These are phyloP conservation scores for Aspergillus ibericus DNA, from an alignment of 2,329 filamentous ascomycete species.

Conservation along the genomic window DNA sequence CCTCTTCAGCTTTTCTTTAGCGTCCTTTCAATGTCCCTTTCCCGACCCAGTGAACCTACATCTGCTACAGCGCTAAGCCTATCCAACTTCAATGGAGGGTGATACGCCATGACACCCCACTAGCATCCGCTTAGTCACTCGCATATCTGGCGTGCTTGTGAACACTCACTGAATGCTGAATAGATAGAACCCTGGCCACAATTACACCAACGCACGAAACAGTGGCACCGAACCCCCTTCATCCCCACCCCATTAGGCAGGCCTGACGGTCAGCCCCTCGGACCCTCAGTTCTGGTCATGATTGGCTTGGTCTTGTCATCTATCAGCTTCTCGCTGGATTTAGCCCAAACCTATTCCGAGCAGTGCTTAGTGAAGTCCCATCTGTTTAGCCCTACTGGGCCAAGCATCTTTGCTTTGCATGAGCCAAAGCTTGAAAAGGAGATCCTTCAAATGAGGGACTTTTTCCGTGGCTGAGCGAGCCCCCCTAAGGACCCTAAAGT, in stretches of 20 bases:
- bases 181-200: no score
- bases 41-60: no score
- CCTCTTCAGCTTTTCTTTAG: no score
- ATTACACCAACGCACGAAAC: no score
- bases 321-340: neutral
- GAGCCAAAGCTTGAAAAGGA: neutral
- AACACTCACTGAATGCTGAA: no score
- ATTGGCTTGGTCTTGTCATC: neutral
- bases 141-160: no score
- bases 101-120: no score
- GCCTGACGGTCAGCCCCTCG: neutral
- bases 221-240: neutral
- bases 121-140: no score
- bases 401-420: neutral
- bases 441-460: neutral
- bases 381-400: neutral
- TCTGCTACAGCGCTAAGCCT: no score
- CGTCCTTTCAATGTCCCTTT: no score
- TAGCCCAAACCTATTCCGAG: neutral
- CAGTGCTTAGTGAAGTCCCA: neutral
- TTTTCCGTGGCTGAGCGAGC: neutral
- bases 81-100: no score
- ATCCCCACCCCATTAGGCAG: neutral
- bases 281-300: neutral
- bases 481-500: neutral